Evolutionary conservation across 805 yeast species (phyloP).

Genomic region (Suhomyces vadensis): DNA sequence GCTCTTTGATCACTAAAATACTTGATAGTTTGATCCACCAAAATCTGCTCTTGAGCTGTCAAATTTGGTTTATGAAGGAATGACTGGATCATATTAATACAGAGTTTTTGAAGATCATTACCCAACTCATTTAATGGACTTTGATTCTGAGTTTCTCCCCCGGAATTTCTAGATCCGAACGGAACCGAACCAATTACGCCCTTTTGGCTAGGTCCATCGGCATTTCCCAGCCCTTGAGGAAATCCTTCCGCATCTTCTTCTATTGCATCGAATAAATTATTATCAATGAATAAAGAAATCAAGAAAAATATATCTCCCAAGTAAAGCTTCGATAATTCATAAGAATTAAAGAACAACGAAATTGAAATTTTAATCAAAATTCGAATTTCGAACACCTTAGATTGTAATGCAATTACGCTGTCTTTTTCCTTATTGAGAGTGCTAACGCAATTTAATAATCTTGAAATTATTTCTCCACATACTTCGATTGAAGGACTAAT

Average conservation of each 20-base stretch:
- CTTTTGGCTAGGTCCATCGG: not conserved
- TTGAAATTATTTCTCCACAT: constrained; percentile 61
- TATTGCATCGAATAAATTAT: constrained; percentile 11
- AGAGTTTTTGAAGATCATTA: constrained; percentile 56
- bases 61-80: constrained; percentile 58
- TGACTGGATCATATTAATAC: constrained; percentile 70
- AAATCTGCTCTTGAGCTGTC: constrained; percentile 34
- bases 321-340: constrained; percentile 58
- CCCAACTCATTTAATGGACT: constrained; percentile 55
- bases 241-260: not conserved
- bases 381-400: constrained; percentile 68
- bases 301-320: constrained; percentile 72
- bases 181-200: not conserved
- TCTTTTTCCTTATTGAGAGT: constrained; percentile 45
- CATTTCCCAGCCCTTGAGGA: not conserved
- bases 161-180: not conserved
- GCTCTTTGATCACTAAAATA: constrained; percentile 62
- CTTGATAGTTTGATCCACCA: constrained; percentile 49
- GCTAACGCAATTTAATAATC: constrained; percentile 56
- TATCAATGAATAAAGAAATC: constrained; percentile 60
- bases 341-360: constrained; percentile 69
- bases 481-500: constrained; percentile 74
- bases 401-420: constrained; percentile 39
- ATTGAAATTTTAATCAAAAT: constrained; percentile 65
- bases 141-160: not conserved